These are phyloP conservation scores for Platanthera zijinensis DNA, from an alignment of 106 monocot species.

Conservation along the genomic window DNA sequence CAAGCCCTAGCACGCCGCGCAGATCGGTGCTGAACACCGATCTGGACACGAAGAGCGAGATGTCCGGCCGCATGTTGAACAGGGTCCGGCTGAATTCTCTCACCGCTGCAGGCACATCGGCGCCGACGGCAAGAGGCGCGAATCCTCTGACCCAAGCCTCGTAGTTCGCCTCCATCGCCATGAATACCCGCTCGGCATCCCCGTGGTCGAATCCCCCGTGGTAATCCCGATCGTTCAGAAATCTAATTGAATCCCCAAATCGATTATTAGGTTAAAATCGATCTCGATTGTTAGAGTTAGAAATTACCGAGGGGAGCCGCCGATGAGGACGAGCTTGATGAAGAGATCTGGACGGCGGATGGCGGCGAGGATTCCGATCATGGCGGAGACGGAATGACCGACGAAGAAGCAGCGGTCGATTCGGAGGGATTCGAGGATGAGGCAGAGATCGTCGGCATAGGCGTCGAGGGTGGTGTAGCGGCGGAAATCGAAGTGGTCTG, in stretches of 20 bases:
- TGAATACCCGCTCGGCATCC: conserved; percentile 66
- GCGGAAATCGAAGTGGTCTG: conserved; percentile 96
- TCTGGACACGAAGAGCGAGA: conserved; percentile 73
- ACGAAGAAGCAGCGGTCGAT: conserved; percentile 74
- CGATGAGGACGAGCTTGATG: conserved; percentile 80
- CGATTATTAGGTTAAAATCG: background rate
- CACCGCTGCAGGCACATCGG: conserved; percentile 89
- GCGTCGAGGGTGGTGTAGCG: conserved; percentile 83
- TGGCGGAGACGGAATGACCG: conserved; percentile 95
- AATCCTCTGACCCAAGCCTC: conserved; percentile 87
- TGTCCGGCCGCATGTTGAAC: conserved; percentile 99
- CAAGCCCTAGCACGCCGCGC: conserved; percentile 55
- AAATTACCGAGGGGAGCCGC: conserved; percentile 66
- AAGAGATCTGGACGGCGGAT: conserved; percentile 73
- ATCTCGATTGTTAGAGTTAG: background rate
- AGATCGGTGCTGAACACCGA: conserved; percentile 84
- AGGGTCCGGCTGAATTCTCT: conserved; percentile 93
- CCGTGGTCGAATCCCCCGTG: conserved; percentile 79
- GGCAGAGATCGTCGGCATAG: conserved; percentile 79
- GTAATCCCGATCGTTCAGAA: conserved; percentile 81
- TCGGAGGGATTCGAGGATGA: conserved; percentile 62
- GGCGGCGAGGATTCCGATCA: conserved; percentile 86
- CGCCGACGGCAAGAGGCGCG: conserved; percentile 90
- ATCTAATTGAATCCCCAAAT: conserved; percentile 18
- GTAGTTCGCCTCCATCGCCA: conserved; percentile 91